These are phyloP conservation scores for Geranium rotundifolium DNA, from an alignment of 345 rosid genomes.

Conservation along the genomic window DNA sequence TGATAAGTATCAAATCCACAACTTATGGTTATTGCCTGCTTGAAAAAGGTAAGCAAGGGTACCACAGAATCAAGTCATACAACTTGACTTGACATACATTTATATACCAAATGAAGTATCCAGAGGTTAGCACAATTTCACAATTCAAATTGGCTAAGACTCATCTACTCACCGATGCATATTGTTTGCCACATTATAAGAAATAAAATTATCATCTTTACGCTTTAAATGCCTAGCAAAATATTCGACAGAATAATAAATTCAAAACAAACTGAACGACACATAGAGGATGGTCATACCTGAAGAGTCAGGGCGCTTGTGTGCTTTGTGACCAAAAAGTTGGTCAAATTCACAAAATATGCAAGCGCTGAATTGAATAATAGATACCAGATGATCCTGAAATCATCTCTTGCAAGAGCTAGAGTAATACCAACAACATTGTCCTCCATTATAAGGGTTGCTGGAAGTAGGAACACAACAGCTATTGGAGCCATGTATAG, in stretches of 20 bases:
- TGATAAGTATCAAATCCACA: too few relatives aligned
- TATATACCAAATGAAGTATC: too few relatives aligned
- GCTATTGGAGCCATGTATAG: conserved; percentile 99
- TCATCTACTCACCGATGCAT: too few relatives aligned
- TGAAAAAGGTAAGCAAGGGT: too few relatives aligned
- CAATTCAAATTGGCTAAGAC: too few relatives aligned
- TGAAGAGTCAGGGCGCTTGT: conserved; percentile 95
- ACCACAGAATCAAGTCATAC: too few relatives aligned
- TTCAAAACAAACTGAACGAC: not conserved
- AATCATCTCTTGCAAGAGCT: conserved; percentile 90
- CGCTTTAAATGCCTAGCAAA: too few relatives aligned
- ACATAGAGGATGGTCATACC: conserved; percentile 35
- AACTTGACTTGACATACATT: too few relatives aligned
- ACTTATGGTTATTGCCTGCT: too few relatives aligned
- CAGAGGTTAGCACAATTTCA: too few relatives aligned
- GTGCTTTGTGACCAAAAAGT: conserved; percentile 97
- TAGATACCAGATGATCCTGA: conserved; percentile 84
- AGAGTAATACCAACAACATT: conserved; percentile 92
- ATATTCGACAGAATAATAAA: not conserved
- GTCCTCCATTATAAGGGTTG: conserved; percentile 87
- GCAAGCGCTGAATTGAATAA: conserved; percentile 92
- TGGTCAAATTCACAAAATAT: conserved; percentile 93
- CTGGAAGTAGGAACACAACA: conserved; percentile 83
- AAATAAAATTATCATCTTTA: not conserved
- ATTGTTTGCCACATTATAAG: not conserved